phyloP scores from a whole-genome alignment of 2,329 filamentous ascomycete genomes.

The Colletotrichum gloeosporioides region DNA sequence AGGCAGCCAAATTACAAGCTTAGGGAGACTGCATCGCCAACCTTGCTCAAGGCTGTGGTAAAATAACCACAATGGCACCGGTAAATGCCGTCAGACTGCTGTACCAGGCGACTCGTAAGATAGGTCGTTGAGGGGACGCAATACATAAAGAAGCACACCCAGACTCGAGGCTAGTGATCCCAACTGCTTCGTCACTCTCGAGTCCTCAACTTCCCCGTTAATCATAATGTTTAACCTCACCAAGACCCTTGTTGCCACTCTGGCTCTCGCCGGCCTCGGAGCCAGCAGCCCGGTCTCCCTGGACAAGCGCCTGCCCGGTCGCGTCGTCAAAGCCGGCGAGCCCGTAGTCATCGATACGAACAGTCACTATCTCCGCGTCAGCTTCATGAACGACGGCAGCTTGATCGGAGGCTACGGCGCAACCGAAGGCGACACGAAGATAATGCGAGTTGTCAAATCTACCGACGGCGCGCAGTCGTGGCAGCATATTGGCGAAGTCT shows the following conservation, averaged over 20 bases:
- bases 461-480: conserved; percentile 33
- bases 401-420: conserved; percentile 34
- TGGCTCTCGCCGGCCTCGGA: neutral
- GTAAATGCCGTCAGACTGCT: neutral
- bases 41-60: neutral
- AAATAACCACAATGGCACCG: neutral
- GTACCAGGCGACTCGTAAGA: neutral
- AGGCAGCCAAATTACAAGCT: neutral
- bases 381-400: conserved; percentile 27
- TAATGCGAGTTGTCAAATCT: conserved; percentile 29
- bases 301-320: neutral
- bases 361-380: conserved; percentile 35
- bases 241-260: neutral
- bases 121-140: neutral
- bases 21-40: neutral
- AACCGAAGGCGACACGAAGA: conserved; percentile 24
- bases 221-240: neutral
- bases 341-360: conserved; percentile 28
- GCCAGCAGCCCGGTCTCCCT: neutral
- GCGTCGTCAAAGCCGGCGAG: conserved; percentile 19
- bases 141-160: neutral
- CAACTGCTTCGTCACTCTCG: neutral
- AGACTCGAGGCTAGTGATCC: neutral
- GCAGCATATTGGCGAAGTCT: conserved; percentile 29
- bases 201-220: neutral